Conservation (phyloP, 2,329 filamentous ascomycete genomes). For the Cyanodermella asteris region DNA sequence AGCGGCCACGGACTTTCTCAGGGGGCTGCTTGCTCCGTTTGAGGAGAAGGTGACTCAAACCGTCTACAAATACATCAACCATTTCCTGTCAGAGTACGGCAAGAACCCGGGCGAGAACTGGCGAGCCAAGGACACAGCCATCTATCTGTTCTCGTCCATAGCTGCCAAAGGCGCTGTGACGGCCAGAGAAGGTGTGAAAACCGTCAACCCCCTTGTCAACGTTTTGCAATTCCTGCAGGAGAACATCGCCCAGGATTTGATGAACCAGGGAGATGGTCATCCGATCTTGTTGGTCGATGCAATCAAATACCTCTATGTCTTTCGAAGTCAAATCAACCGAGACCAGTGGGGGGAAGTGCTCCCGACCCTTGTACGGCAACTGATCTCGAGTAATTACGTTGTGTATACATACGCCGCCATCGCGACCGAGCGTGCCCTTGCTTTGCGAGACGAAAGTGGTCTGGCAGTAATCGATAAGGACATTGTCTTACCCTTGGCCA, state of each 20-base stretch:
- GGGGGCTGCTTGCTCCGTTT: conserved; percentile 73
- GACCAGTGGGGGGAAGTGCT: conserved; percentile 83
- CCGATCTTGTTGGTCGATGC: conserved; percentile 90
- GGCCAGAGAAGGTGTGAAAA: conserved; percentile 71
- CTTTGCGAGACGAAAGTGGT: conserved; percentile 53
- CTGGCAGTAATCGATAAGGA: conserved; percentile 59
- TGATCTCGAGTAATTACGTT: conserved; percentile 79
- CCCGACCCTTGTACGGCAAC: conserved; percentile 71
- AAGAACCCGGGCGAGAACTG: conserved; percentile 51
- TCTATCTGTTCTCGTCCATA: conserved; percentile 86
- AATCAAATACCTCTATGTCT: conserved; percentile 94
- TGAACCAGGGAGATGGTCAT: conserved; percentile 45
- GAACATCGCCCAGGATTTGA: conserved; percentile 71
- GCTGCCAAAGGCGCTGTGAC: conserved; percentile 82
- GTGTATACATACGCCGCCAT: conserved; percentile 96
- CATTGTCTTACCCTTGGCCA: conserved; percentile 61
- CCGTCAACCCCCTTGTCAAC: conserved; percentile 66
- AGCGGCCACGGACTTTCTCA: conserved; percentile 84
- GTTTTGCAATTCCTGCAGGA: conserved; percentile 91
- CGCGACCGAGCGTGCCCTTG: conserved; percentile 80
- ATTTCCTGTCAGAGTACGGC: conserved; percentile 56
- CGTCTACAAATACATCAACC: conserved; percentile 69
- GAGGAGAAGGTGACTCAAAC: conserved; percentile 65
- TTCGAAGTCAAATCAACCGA: conserved; percentile 82
- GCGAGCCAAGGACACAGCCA: conserved; percentile 96